A percentile compares a stretch with the other conserved stretches of the same genome.
Evolutionary conservation across 1,139 yeast species (phyloP).

Genomic region (Suhomyces ambrosiae): DNA sequence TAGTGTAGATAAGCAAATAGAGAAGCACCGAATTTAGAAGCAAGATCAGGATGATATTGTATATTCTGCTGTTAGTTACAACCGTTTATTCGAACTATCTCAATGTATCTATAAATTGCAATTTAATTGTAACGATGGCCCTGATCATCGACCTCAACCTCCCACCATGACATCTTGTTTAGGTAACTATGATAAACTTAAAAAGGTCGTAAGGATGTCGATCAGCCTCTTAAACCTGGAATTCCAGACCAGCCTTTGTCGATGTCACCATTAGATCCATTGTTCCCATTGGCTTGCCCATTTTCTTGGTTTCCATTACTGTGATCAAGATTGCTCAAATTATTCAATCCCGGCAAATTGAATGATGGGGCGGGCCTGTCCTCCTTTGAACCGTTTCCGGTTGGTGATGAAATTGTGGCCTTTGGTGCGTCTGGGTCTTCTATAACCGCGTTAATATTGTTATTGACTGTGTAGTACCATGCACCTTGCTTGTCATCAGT

Average conservation of each 20-base stretch:
- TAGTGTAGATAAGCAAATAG: too few relatives aligned
- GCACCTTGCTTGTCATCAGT: conserved; percentile 72
- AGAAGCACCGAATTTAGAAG: too few relatives aligned
- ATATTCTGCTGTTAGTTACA: too few relatives aligned
- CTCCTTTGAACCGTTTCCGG: conserved; percentile 3
- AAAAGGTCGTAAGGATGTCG: not conserved
- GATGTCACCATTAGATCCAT: not conserved
- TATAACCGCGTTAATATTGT: conserved; percentile 60
- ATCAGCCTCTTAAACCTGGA: conserved; percentile 24
- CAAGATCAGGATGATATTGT: too few relatives aligned
- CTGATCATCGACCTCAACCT: too few relatives aligned
- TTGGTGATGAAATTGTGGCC: conserved; percentile 2
- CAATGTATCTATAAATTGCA: too few relatives aligned
- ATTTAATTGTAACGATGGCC: too few relatives aligned
- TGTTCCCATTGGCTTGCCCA: conserved; percentile 3
- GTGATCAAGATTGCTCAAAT: conserved; percentile 10
- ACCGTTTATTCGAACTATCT: too few relatives aligned
- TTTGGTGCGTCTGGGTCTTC: conserved; percentile 29
- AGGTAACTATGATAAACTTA: not conserved
- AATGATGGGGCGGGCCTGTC: conserved; percentile 11
- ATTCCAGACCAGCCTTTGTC: conserved; percentile 17
- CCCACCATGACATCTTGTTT: too few relatives aligned
- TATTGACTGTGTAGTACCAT: conserved; percentile 72
- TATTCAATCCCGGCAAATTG: conserved; percentile 31
- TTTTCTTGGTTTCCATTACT: conserved; percentile 5